These are phyloP conservation scores for Trichoderma sp. DNA, from an alignment of 2,329 filamentous ascomycete genomes.

Conservation along the genomic window DNA sequence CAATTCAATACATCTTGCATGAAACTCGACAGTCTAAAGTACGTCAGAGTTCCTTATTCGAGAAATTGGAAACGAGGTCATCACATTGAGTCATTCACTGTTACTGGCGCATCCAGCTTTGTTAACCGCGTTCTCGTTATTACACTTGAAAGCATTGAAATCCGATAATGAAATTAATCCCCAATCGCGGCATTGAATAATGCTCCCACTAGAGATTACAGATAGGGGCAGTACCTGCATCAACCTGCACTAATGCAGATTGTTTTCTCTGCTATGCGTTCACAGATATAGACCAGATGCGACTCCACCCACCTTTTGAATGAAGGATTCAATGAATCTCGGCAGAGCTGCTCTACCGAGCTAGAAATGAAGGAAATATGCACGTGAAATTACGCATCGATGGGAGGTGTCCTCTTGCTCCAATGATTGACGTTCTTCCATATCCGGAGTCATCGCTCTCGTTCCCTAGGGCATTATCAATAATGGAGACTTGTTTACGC, in stretches of 20 bases:
- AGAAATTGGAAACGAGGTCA: background rate
- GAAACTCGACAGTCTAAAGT: background rate
- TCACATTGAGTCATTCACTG: background rate
- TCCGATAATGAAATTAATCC: background rate
- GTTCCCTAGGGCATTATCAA: background rate
- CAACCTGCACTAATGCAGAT: background rate
- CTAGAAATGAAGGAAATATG: background rate
- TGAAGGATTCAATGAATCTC: background rate
- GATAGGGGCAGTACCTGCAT: background rate
- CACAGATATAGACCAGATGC: background rate
- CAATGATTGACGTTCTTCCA: background rate
- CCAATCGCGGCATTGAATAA: background rate
- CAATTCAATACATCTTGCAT: background rate
- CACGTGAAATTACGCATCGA: background rate
- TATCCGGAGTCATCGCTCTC: background rate
- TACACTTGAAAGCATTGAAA: too few species aligned
- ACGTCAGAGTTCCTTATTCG: background rate
- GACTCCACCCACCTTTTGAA: background rate
- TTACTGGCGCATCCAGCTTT: background rate
- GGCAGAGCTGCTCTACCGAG: background rate
- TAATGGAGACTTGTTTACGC: background rate
- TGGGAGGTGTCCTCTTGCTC: background rate
- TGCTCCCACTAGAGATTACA: background rate
- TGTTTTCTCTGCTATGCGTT: background rate
- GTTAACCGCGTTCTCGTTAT: background rate